Conservation (phyloP, 2,329 filamentous ascomycete species). For the Monascus ruber region DNA sequence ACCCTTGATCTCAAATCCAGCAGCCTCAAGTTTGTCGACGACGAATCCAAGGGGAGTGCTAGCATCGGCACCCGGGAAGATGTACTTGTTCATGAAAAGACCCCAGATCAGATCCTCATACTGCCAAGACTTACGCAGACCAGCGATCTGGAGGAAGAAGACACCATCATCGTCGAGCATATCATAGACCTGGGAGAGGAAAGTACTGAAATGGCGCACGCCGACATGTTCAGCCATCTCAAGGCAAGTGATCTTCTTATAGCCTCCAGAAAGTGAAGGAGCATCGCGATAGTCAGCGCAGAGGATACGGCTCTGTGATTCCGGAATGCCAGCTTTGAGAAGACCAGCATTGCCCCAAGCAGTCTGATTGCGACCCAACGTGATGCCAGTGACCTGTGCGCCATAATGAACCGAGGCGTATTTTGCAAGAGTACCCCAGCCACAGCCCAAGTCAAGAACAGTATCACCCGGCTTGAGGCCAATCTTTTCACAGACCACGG, state of each 20-base stretch:
- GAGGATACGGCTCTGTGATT: slow-evolving; percentile 81
- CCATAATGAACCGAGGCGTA: slow-evolving; percentile 91
- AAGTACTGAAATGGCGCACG: slow-evolving; percentile 71
- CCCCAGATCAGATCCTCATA: slow-evolving; percentile 98
- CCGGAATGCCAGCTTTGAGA: slow-evolving; percentile 66
- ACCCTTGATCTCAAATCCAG: slow-evolving; percentile 82
- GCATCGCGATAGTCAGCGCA: slow-evolving; percentile 98
- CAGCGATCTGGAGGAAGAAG: slow-evolving; percentile 93
- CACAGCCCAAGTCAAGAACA: slow-evolving; percentile 90
- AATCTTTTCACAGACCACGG: slow-evolving; percentile 93
- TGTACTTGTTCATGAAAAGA: slow-evolving; percentile 99
- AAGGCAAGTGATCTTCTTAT: slow-evolving; percentile 92
- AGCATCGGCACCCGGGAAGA: slow-evolving; percentile 94
- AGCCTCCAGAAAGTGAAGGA: slow-evolving; percentile 62
- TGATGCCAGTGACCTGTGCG: slow-evolving; percentile 75
- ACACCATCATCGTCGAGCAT: slow-evolving; percentile 95
- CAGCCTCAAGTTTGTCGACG: slow-evolving; percentile 70
- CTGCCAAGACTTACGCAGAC: slow-evolving; percentile 89
- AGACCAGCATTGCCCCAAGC: slow-evolving; percentile 91
- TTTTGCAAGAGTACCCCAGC: slow-evolving; percentile 92
- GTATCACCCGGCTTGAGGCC: slow-evolving; percentile 67
- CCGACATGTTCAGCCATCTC: slow-evolving; percentile 99
- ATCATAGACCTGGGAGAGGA: slow-evolving; percentile 77
- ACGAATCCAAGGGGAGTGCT: slow-evolving; percentile 86
- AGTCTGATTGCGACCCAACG: slow-evolving; percentile 90